Percentiles rank a stretch among this genome's conserved stretches.
Evolutionary conservation across 257 asterid species (phyloP).

Genomic region (Capsicum chinense): DNA sequence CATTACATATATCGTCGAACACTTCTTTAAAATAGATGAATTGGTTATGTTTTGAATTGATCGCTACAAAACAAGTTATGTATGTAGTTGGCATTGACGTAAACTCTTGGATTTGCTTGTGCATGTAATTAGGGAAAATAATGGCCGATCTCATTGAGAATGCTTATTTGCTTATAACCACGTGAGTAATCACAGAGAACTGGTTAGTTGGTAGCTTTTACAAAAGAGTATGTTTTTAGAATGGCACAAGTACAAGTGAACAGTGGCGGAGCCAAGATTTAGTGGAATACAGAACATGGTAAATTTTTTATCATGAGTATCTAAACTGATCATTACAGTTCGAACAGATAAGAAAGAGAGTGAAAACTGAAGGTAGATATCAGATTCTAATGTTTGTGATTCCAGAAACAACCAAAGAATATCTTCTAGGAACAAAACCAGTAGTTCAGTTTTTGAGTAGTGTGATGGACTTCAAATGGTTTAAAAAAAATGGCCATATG

Average conservation of each 20-base stretch:
- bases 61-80: too few relatives aligned
- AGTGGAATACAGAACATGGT: background rate
- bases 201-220: background rate
- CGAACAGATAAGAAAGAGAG: background rate
- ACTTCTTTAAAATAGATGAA: background rate
- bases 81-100: background rate
- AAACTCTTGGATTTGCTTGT: background rate
- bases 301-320: background rate
- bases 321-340: background rate
- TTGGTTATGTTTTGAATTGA: background rate
- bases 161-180: background rate
- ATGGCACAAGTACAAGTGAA: background rate
- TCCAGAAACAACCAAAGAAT: background rate
- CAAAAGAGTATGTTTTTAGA: background rate
- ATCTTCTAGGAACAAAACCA: conserved; percentile 18
- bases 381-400: conserved; percentile 23
- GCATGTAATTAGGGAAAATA: background rate
- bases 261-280: background rate
- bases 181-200: background rate
- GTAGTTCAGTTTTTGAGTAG: conserved; percentile 11
- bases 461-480: conserved; percentile 22
- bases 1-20: background rate
- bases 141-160: background rate
- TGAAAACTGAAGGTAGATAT: conserved; percentile 3
- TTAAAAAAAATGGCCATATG: conserved; percentile 18